Evolutionary conservation across 805 yeast genomes (phyloP), one percentile per base, ranked within the genome.

Genomic region (Yamadazyma endophytica): DNA sequence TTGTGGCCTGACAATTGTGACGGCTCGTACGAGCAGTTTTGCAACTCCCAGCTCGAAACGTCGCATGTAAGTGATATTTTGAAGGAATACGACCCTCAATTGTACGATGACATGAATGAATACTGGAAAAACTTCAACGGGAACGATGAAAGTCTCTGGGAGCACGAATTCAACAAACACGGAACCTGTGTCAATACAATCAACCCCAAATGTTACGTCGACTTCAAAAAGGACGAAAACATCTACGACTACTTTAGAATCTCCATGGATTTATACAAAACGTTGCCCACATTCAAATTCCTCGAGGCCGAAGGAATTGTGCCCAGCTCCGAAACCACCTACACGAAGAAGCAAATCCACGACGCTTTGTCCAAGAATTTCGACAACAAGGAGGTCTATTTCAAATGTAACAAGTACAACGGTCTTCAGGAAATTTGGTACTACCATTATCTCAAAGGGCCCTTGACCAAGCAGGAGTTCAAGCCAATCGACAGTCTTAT

Each of bases 341-440:
- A 64, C 40, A 53, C 59, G 17, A 49, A 47, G 26, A 32, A 39
- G 13, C 57, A 64, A 32, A 53, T 64, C 18, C 41, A 42, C 21
- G 44, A 40, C 3, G 69, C 70, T 2, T 54, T 64, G 35, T 37
- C 50, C 24, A 44, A 45, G 29, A 48, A 52, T 23, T 57, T 56
- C 37, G 67, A 60, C 11, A 39, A 54, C 20, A 29, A 50, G 14
- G n/a, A n/a, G n/a, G 70, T 62, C 9, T 61, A 46, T 34, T 54
- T 64, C 49, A 57, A 57, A 22, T 64, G 71, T 42, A 43, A 44
- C 36, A 52, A 35, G 30, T 50, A 49, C 49, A 44, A 52, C 36
- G 51, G 68, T 37, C 58, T 81, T 33, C 76, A 73, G 43, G 84
- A 81, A 54, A 62, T 81, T 24, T 89, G 96, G 96, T 89, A 89